Base-by-base conservation (phyloP, 2,329 filamentous ascomycete genomes). In the Pseudogymnoascus sp. region DNA sequence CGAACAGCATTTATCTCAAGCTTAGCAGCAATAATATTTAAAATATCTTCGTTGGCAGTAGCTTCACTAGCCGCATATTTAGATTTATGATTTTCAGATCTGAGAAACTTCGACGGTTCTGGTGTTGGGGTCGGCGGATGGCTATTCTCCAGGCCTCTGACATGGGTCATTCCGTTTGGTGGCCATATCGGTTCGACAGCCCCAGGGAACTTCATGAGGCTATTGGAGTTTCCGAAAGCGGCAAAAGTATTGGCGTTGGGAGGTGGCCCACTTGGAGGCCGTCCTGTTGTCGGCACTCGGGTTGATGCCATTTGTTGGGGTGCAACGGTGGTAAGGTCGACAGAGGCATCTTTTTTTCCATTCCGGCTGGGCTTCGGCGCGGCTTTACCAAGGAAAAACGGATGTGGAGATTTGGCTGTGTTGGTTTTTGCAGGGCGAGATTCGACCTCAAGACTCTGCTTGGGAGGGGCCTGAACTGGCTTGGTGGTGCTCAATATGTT, bases 141-240 rank as follows among this genome's bases (percentile, higher is more conserved):
- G 6, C 58, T 29, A 10, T 44, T 47, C 4, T 40, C 40, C 58
- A 62, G 24, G 26, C 81, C 85, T 61, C 86, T 81, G 41, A 92
- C 74, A 71, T 91, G 88, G 0, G 79, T 74, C 70, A 84, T 84
- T 5, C 78, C 87, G 64, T 80, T 79, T 58, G 83, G 81, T 37
- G 90, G 90, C 87, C 89, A 94, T n/a, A 84, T 78, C 3, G 89
- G 82, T 60, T 89, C 79, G 64, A 78, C 76, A 7, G 86, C 79
- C 2, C 88, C 89, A 0, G 86, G 84, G n/a, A 87, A 78, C 68
- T 84, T 90, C 4, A 84, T 63, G 59, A 68, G 62, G 39, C 68
- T 72, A 13, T 64, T 29, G 36, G 63, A 61, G 21, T 57, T 64
- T 13, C 66, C 66, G 35, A 47, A 63, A 24, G 24, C 35, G 5